phyloP scores from a whole-genome alignment of 176 grass and related monocot genomes.

The Cenchrus purpureus region DNA sequence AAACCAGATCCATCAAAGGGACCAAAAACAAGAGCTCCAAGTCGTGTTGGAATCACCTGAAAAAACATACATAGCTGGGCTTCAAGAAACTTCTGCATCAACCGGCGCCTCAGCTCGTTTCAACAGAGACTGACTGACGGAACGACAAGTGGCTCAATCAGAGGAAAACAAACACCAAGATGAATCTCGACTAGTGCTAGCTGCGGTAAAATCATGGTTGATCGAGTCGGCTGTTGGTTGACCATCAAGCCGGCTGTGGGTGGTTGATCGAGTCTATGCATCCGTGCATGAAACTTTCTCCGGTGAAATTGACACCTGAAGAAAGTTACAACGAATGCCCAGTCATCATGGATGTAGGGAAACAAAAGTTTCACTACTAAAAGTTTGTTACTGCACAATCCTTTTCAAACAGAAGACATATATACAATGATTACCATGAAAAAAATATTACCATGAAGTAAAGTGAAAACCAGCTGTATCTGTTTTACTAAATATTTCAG shows the following conservation, averaged over 20 bases:
- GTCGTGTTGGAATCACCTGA: not conserved
- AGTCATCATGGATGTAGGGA: not conserved
- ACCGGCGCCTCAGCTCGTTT: not conserved
- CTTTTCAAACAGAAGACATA: not conserved
- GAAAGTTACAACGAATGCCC: conserved; percentile 24
- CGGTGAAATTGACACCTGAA: not conserved
- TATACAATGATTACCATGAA: too few species aligned
- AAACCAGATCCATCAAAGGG: not conserved
- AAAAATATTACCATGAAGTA: too few species aligned
- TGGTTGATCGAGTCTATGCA: conserved; percentile 7
- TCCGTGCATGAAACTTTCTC: not conserved
- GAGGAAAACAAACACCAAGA: conserved; percentile 27
- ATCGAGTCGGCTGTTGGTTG: not conserved
- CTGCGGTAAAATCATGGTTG: conserved; percentile 27
- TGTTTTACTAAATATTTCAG: not conserved
- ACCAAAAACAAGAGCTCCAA: conserved; percentile 5
- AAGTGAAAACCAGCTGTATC: not conserved
- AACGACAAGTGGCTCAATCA: conserved; percentile 13
- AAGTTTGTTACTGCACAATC: not conserved
- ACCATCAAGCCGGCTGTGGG: not conserved
- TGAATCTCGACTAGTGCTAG: not conserved
- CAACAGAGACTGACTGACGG: not conserved
- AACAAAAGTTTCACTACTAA: not conserved
- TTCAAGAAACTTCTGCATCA: conserved; percentile 31
- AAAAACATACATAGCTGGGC: not conserved